Evolutionary conservation across 805 yeast genomes (phyloP).

Genomic region (Pichia gijzeniarum): DNA sequence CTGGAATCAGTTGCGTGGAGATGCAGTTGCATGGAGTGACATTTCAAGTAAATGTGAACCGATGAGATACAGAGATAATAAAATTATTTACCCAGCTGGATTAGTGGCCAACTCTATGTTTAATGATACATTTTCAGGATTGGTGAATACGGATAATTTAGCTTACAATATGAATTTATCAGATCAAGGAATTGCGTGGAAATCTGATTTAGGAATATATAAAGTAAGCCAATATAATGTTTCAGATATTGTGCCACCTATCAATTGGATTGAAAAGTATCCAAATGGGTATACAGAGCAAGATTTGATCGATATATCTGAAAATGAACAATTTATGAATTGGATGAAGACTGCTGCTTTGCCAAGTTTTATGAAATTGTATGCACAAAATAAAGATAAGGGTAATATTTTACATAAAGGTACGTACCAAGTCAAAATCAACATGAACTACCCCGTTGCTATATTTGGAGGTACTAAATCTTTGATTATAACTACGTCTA

Average conservation of each 20-base stretch:
- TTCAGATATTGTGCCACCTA: slow-evolving; percentile 83
- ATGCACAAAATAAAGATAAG: slow-evolving; percentile 60
- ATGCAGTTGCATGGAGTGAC: slow-evolving; percentile 48
- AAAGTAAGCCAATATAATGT: slow-evolving; percentile 65
- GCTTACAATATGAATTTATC: slow-evolving; percentile 38
- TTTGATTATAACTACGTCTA: slow-evolving; percentile 71
- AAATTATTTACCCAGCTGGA: slow-evolving; percentile 82
- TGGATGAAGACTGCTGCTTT: slow-evolving; percentile 98
- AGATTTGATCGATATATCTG: slow-evolving; percentile 68
- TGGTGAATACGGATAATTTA: slow-evolving; percentile 26
- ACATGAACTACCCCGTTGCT: slow-evolving; percentile 73
- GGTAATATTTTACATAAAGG: slow-evolving; percentile 47
- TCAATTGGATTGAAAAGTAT: slow-evolving; percentile 72
- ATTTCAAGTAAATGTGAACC: slow-evolving; percentile 52
- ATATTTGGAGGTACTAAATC: slow-evolving; percentile 87
- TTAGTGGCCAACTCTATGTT: slow-evolving; percentile 87
- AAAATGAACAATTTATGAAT: slow-evolving; percentile 82
- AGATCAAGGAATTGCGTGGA: slow-evolving; percentile 74
- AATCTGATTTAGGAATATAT: slow-evolving; percentile 64
- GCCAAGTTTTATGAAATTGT: slow-evolving; percentile 81
- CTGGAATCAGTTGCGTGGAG: slow-evolving; percentile 72
- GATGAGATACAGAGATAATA: slow-evolving; percentile 34
- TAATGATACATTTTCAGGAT: slow-evolving; percentile 74
- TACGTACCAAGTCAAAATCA: slow-evolving; percentile 61
- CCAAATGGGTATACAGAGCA: slow-evolving; percentile 87